These are phyloP conservation scores for Myriosclerotinia duriaeana DNA, from an alignment of 2,329 filamentous ascomycete species.

Conservation along the genomic window DNA sequence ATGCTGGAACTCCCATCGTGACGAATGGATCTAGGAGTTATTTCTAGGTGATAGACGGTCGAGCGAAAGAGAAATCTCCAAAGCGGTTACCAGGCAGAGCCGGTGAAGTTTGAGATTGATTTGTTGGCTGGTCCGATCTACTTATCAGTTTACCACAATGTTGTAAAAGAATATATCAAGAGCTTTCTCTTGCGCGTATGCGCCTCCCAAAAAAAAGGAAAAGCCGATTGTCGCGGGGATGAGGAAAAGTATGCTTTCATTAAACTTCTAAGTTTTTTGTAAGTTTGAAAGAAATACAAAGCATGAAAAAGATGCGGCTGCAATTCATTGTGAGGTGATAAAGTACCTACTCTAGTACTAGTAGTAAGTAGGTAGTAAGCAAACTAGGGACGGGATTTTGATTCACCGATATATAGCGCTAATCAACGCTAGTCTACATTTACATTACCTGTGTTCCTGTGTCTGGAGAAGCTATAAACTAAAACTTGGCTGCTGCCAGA, in stretches of 20 bases:
- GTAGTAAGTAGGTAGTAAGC: not conserved
- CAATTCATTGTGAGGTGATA: constrained; percentile 3
- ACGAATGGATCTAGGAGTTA: not conserved
- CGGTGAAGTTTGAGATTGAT: constrained; percentile 5
- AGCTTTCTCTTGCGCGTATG: constrained; percentile 3
- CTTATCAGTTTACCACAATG: constrained; percentile 4
- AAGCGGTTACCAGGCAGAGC: constrained; percentile 6
- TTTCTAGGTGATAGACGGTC: not conserved
- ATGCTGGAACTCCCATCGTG: constrained; percentile 41
- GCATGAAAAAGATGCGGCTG: constrained; percentile 11
- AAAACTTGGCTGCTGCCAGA: constrained; percentile 10
- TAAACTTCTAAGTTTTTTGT: not conserved
- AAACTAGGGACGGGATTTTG: constrained; percentile 15
- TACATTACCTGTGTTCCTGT: not conserved
- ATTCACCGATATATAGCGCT: not conserved
- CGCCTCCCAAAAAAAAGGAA: not conserved
- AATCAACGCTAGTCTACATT: constrained; percentile 8
- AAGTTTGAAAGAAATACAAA: constrained; percentile 11
- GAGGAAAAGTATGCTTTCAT: not conserved
- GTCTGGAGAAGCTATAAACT: constrained; percentile 13
- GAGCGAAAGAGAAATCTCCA: constrained; percentile 4
- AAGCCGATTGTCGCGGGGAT: not conserved
- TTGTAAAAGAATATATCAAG: constrained; percentile 1
- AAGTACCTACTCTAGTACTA: too few species aligned
- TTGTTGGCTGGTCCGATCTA: constrained; percentile 2